Evolutionary conservation across 768 basidiomycete species (phyloP).

Genomic region (Podaxis carcinomalis): DNA sequence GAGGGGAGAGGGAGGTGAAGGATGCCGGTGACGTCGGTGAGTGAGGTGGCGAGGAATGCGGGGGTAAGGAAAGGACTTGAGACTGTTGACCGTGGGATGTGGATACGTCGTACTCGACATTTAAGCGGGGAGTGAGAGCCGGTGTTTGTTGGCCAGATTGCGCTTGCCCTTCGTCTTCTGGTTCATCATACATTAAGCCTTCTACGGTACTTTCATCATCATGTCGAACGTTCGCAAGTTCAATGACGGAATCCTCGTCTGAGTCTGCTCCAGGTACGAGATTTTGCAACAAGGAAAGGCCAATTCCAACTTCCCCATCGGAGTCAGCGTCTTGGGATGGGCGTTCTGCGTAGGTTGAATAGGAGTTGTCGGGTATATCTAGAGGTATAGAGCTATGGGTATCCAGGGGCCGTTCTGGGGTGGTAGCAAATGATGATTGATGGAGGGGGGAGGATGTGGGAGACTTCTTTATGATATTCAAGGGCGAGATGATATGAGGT

Average conservation of each 20-base stretch:
- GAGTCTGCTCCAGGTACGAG: constrained; percentile 33
- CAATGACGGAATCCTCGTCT: constrained; percentile 24
- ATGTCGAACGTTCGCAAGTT: not conserved
- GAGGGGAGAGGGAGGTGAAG: constrained; percentile 16
- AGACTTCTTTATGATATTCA: constrained; percentile 25
- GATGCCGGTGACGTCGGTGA: constrained; percentile 13
- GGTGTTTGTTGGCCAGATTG: not conserved
- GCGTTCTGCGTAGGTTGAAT: constrained; percentile 18
- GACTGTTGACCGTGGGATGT: not conserved
- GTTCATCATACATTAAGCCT: constrained; percentile 19
- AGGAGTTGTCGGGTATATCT: constrained; percentile 21
- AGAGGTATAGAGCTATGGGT: constrained; percentile 6
- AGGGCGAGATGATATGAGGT: constrained; percentile 13
- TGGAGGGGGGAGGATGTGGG: constrained; percentile 13
- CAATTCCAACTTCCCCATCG: constrained; percentile 66
- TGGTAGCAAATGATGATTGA: constrained; percentile 3
- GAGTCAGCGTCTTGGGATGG: constrained; percentile 31
- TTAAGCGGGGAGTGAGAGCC: not conserved
- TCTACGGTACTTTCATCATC: constrained; percentile 20
- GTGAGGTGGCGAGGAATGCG: not conserved
- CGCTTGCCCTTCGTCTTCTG: constrained; percentile 13
- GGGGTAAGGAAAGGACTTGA: not conserved
- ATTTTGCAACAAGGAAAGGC: constrained; percentile 58
- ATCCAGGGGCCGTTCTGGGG: constrained; percentile 5
- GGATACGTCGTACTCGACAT: not conserved